These are phyloP conservation scores for sunflower (Helianthus annuus) DNA, from an alignment of 129 eudicot genomes.

Conservation along the genomic window DNA sequence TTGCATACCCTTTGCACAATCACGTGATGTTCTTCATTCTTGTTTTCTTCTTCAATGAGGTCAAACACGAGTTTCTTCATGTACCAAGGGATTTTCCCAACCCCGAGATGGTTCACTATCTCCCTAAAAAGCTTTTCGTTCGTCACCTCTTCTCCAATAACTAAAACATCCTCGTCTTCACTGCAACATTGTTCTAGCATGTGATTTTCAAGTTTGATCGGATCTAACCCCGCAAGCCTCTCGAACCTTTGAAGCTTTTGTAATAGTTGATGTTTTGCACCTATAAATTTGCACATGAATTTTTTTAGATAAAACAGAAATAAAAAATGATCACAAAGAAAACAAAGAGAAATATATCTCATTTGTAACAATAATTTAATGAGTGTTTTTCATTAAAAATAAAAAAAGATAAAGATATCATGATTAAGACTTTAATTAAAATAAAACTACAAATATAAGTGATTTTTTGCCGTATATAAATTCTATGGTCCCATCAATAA, in stretches of 20 bases:
- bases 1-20: conserved; percentile 57
- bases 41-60: conserved; percentile 59
- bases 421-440: not conserved
- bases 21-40: conserved; percentile 29
- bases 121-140: conserved; percentile 31
- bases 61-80: conserved; percentile 64
- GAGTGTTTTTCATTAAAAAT: not conserved
- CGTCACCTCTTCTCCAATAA: conserved; percentile 11
- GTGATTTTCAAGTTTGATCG: conserved; percentile 80
- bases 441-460: not conserved
- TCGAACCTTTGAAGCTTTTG: conserved; percentile 83
- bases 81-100: conserved; percentile 51
- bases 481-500: conserved; percentile 31
- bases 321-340: not conserved
- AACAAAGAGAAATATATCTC: too few species aligned
- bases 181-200: conserved; percentile 54
- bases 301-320: not conserved
- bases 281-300: conserved; percentile 31
- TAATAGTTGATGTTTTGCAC: conserved; percentile 71
- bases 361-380: not conserved
- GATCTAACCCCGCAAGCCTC: conserved; percentile 80
- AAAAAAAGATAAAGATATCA: not conserved
- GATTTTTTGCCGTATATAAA: not conserved
- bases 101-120: conserved; percentile 35
- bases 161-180: conserved; percentile 38